Evolutionary conservation across 2,329 filamentous ascomycete species (phyloP).

Genomic region (Hypoxylon sp.): DNA sequence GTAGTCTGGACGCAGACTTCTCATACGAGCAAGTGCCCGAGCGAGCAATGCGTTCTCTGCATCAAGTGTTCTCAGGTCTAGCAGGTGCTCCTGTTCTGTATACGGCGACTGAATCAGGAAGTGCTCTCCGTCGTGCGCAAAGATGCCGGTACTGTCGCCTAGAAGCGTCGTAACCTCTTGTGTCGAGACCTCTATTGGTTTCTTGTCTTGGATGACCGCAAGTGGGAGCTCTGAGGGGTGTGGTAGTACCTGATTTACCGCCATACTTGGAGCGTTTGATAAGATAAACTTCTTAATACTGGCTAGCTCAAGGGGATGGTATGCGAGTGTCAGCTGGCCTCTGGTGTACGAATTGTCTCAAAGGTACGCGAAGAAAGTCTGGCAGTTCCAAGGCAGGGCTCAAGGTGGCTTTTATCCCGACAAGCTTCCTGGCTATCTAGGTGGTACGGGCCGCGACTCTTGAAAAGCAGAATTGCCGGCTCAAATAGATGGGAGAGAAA

Average conservation of each 20-base stretch:
- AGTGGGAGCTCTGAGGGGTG: constrained; percentile 17
- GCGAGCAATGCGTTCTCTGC: constrained; percentile 77
- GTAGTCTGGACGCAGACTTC: constrained; percentile 76
- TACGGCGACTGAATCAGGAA: constrained; percentile 81
- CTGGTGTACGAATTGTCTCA: background rate
- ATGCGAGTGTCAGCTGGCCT: constrained; percentile 2
- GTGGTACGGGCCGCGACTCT: constrained; percentile 13
- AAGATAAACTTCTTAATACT: constrained; percentile 9
- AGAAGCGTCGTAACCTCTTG: constrained; percentile 23
- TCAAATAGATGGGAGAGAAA: constrained; percentile 17
- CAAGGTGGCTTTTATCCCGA: constrained; percentile 31
- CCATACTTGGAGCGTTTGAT: constrained; percentile 28
- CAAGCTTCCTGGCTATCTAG: constrained; percentile 10
- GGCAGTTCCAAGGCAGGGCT: constrained; percentile 3
- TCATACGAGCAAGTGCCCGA: constrained; percentile 75
- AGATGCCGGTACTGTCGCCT: constrained; percentile 11
- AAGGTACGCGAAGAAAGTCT: background rate
- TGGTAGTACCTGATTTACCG: constrained; percentile 34
- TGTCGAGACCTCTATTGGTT: constrained; percentile 31
- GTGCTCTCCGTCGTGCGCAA: constrained; percentile 35
- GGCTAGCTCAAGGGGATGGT: background rate
- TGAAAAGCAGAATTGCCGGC: constrained; percentile 19
- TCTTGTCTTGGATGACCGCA: constrained; percentile 32
- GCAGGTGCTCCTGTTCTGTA: constrained; percentile 75
- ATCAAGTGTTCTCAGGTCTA: constrained; percentile 77